Percentiles rank a stretch among this genome's conserved stretches.
Evolutionary conservation across 164 flowering plant genomes (phyloP).

Genomic region (Berberis vulgaris): DNA sequence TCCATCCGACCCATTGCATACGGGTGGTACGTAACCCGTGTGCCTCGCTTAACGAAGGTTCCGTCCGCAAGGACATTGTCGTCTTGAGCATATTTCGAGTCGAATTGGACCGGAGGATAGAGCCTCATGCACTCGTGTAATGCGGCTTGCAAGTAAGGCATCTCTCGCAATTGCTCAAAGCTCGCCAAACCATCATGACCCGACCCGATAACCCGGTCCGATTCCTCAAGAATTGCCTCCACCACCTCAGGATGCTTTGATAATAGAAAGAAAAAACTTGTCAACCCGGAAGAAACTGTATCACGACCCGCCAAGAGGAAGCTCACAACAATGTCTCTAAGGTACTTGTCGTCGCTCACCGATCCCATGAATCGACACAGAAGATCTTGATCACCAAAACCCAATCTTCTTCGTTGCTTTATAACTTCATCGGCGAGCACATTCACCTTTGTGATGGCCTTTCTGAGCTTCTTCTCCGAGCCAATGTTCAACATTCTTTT

Average conservation of each 20-base stretch:
- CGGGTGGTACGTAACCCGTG: constrained; percentile 74
- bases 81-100: constrained; percentile 48
- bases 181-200: constrained; percentile 10
- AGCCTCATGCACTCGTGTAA: constrained; percentile 63
- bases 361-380: constrained; percentile 45
- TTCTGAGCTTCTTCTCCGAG: constrained; percentile 37
- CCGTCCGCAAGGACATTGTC: constrained; percentile 75
- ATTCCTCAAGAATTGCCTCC: constrained; percentile 29
- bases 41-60: constrained; percentile 45
- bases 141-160: constrained; percentile 68
- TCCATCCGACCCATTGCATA: constrained; percentile 97
- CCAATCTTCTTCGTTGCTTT: constrained; percentile 21
- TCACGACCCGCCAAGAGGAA: constrained; percentile 67
- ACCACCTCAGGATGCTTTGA: constrained; percentile 32
- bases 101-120: constrained; percentile 81
- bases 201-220: constrained; percentile 26
- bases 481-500: constrained; percentile 43
- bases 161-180: constrained; percentile 32
- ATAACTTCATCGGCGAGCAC: constrained; percentile 34
- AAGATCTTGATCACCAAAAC: constrained; percentile 29
- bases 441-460: constrained; percentile 31
- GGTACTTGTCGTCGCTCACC: constrained; percentile 27
- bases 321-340: constrained; percentile 57
- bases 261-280: constrained; percentile 48
- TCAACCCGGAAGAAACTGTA: constrained; percentile 47